Base-by-base conservation (phyloP, 129 eudicot species). In the Arctium minus region DNA sequence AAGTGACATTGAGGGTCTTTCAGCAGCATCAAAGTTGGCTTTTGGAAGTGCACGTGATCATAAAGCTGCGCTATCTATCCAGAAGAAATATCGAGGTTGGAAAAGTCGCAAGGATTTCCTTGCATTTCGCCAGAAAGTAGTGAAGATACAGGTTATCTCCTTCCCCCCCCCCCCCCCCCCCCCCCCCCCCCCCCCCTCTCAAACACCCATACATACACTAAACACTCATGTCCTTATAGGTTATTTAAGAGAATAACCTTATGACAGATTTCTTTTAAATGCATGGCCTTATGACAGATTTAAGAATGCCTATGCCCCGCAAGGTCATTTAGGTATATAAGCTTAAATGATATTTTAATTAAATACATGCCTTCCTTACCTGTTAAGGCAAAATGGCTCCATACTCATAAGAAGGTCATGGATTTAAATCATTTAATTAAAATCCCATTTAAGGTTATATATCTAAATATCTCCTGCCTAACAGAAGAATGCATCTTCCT, bases 11-110 rank as follows among this genome's bases (percentile, higher is more conserved):
- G 86, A 84, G 70, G 93, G 88, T 15, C 86, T 92, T 76, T 91
- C 98, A 79, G 94, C 91, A 17, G 93, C 90, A 60, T 92, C 98
- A 32, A 96, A 89, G 87, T 50, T 89, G 76, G 87, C 85, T 48
- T 96, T 91, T 72, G 90, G 89, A 76, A 87, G 84, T 75, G 6
- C 86, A 22, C 90, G 83, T 40, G 94, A 93, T 78, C 79, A 87
- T 81, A 81, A 87, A 68, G 85, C 87, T 46, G 98, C 99, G 72
- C 87, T 96, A 39, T 87, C 90, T 60, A 96, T 96, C 37, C 99
- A 96, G 90, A 96, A 93, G 88, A 93, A 93, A 27, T 96, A 86
- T 72, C 88, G 96, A 73, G 98, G 97, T 76, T 93, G 90, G 89
- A 93, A 89, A 90, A 89, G 96, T 33, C 91, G 98, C 15, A 96